Evolutionary conservation across 148 eudicot species (phyloP).

Genomic region (Vaccinium myrtillus): DNA sequence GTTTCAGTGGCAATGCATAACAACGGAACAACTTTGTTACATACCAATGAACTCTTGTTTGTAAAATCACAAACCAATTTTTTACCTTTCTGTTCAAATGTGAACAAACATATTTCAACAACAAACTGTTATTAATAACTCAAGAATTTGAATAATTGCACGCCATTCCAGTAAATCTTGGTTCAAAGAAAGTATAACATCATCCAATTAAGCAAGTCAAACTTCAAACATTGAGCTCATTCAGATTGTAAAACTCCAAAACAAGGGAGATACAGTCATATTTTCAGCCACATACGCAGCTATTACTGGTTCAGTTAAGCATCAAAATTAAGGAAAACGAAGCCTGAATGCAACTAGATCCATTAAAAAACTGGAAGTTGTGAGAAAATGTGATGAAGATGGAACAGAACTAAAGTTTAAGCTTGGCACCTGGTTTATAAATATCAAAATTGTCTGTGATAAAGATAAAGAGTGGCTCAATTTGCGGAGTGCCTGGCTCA

Average conservation of each 20-base stretch:
- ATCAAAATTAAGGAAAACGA: neutral
- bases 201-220: neutral
- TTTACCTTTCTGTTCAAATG: neutral
- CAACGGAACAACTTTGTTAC: neutral
- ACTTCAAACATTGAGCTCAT: neutral
- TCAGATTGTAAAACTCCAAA: neutral
- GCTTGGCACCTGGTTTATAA: constrained; percentile 74
- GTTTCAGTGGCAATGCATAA: neutral
- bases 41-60: neutral
- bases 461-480: constrained; percentile 89
- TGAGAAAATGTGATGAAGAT: neutral
- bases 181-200: neutral
- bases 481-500: constrained; percentile 99
- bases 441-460: constrained; percentile 79
- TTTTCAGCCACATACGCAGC: neutral
- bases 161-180: neutral
- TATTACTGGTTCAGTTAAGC: neutral
- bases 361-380: neutral
- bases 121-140: no score
- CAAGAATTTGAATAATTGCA: neutral
- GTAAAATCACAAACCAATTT: neutral
- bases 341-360: neutral
- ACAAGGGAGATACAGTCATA: neutral
- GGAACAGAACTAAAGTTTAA: neutral
- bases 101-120: neutral